These are phyloP conservation scores for Diplosphaera chodatii DNA, from an alignment of 139 green algal species.

Conservation along the genomic window DNA sequence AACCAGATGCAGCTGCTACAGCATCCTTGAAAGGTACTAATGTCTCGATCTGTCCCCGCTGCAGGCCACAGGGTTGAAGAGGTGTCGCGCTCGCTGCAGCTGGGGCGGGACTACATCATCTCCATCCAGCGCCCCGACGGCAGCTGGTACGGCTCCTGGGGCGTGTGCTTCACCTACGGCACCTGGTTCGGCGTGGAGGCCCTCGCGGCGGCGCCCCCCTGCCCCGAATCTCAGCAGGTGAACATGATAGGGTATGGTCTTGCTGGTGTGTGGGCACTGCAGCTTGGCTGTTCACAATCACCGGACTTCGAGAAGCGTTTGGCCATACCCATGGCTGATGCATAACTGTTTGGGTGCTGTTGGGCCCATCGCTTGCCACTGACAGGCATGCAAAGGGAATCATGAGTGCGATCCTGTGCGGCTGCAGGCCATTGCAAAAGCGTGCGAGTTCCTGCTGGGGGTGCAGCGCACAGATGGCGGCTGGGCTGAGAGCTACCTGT, in stretches of 20 bases:
- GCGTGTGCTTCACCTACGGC: constrained; percentile 98
- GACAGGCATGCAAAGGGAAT: too few species aligned
- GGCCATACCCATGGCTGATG: too few species aligned
- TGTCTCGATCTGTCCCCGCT: too few species aligned
- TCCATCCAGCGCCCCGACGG: constrained; percentile 81
- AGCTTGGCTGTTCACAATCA: too few species aligned
- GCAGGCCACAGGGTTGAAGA: not conserved
- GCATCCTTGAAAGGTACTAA: too few species aligned
- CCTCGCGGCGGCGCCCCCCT: constrained; percentile 32
- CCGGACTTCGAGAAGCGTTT: too few species aligned
- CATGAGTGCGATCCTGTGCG: too few species aligned
- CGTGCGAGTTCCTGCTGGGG: constrained; percentile 77
- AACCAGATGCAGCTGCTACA: too few species aligned
- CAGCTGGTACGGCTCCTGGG: constrained; percentile 97
- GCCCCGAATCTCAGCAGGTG: not conserved
- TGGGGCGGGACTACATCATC: constrained; percentile 28
- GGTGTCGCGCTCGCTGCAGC: not conserved
- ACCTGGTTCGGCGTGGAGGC: constrained; percentile 91
- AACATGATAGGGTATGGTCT: too few species aligned
- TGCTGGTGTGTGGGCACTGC: too few species aligned
- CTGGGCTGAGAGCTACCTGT: constrained; percentile 98
- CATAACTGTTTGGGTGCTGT: too few species aligned
- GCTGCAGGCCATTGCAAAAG: constrained; percentile 9
- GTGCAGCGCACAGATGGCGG: constrained; percentile 88
- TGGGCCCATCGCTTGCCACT: too few species aligned